Evolutionary conservation across 768 basidiomycete species (phyloP).

Genomic region (Suillus ampliporus): DNA sequence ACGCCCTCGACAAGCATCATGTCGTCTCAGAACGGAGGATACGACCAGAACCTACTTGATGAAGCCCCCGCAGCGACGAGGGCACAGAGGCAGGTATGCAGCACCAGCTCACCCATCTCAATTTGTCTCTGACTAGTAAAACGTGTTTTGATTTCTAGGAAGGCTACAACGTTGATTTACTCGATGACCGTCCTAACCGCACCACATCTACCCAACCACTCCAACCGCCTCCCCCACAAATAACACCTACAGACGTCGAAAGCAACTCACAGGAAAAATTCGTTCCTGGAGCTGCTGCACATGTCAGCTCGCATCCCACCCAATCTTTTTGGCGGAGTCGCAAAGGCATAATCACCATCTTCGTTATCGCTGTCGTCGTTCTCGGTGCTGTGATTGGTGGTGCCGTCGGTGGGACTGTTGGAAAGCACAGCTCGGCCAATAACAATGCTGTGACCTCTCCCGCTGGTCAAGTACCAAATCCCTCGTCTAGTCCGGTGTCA

Average conservation of each 20-base stretch:
- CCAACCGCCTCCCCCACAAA: slow-evolving; percentile 22
- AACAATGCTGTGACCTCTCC: background rate
- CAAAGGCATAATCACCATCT: slow-evolving; percentile 47
- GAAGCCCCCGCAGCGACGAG: slow-evolving; percentile 49
- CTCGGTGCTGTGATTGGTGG: slow-evolving; percentile 62
- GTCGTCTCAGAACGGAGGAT: slow-evolving; percentile 30
- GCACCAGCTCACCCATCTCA: slow-evolving; percentile 8
- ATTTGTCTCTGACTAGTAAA: background rate
- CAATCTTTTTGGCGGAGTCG: slow-evolving; percentile 56
- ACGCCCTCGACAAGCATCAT: slow-evolving; percentile 18
- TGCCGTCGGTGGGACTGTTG: slow-evolving; percentile 57
- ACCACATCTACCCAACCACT: slow-evolving; percentile 24
- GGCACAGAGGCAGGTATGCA: slow-evolving; percentile 47
- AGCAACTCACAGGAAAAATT: slow-evolving; percentile 21
- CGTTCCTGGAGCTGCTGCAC: background rate
- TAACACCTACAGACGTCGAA: slow-evolving; percentile 19
- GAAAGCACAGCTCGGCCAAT: slow-evolving; percentile 23
- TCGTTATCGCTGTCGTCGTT: slow-evolving; percentile 45
- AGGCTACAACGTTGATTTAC: slow-evolving; percentile 59
- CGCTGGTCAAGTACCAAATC: too few species aligned
- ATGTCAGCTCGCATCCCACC: slow-evolving; percentile 10
- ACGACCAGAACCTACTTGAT: slow-evolving; percentile 47
- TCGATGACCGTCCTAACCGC: slow-evolving; percentile 32
- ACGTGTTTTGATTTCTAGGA: slow-evolving; percentile 39
- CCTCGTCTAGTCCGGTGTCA: too few species aligned